Conservation (phyloP, 2,329 filamentous ascomycete genomes). For the Pseudocercospora fuligena region DNA sequence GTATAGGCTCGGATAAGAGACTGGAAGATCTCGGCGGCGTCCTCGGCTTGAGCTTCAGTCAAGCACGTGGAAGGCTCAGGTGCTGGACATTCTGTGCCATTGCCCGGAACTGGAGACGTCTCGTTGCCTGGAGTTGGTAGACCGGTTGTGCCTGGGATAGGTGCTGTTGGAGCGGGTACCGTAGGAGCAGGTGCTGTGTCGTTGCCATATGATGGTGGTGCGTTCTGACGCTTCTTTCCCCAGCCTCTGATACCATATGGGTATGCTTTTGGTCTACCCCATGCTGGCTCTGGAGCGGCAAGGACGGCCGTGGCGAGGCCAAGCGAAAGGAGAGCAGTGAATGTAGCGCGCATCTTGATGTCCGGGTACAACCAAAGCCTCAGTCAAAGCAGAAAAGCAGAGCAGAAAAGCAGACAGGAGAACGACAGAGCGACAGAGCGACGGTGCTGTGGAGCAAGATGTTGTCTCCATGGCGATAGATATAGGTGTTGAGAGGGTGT, state of each 20-base stretch:
- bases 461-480: background rate
- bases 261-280: background rate
- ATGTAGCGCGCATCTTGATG: background rate
- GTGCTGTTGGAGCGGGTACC: background rate
- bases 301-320: background rate
- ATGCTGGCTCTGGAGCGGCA: slow-evolving; percentile 3
- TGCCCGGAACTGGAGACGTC: slow-evolving; percentile 2
- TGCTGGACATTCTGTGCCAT: slow-evolving; percentile 8
- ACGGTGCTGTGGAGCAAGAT: background rate
- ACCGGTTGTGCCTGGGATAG: background rate
- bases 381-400: background rate
- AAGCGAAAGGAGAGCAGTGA: background rate
- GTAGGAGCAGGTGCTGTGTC: background rate
- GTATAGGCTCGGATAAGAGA: slow-evolving; percentile 37
- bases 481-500: background rate
- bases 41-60: slow-evolving; percentile 28
- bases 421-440: background rate
- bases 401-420: background rate
- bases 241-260: slow-evolving; percentile 25
- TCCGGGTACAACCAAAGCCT: background rate
- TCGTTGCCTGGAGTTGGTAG: background rate
- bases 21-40: slow-evolving; percentile 35
- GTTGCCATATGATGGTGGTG: slow-evolving; percentile 11
- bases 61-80: slow-evolving; percentile 26
- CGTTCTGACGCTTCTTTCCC: slow-evolving; percentile 23